Base-by-base conservation (phyloP, 352 stramenopile genomes). In the Globisporangium lucens region DNA sequence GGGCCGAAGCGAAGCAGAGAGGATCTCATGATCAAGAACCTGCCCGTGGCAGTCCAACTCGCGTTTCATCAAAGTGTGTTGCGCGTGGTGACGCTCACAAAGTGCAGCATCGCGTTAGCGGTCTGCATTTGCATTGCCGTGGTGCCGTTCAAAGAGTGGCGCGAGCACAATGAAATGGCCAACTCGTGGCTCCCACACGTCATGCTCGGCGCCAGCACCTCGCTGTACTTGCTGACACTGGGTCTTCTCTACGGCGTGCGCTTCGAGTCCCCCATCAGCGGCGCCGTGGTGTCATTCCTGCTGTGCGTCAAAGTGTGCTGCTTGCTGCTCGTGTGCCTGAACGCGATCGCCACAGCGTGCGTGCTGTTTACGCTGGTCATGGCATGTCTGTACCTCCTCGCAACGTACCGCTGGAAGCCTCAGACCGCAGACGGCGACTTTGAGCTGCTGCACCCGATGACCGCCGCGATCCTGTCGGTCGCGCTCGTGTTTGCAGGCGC, bases 31-130 rank as follows among this genome's bases (percentile, higher is more conserved):
- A 60, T 75, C 20, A 46, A 43, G 24, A 57, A 70, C 10, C 36
- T 74, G 3, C 2, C 63, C 0, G 0, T 35, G 4, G 17, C 63
- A 7, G 65, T 73, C 47, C 65, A 75, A 49, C 38, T 47, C 29
- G 68, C 66, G 15, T 78, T 78, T 38, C 72, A 69, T 0, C 63
- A 71, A 12, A 70, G 61, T 13, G 63, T 72, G 2, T 56, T 78
- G 7, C 59, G 61, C 8, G 4, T 38, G 15, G 15, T 75, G 13
- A 0, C 68, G 22, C 1, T 71, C 2, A 24, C 49, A 4, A 66
- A 33, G 51, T 64, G 17, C 27, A 53, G 27, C 59, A 57, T 53
- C 7, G 65, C 35, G 0, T 13, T 55, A 4, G 20, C 6, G 5
- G 17, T 70, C 13, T 49, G 43, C 4, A 38, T 46, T 4, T 33